Base-by-base conservation (phyloP, 805 yeast genomes). In the Monosporozyma unispora region DNA sequence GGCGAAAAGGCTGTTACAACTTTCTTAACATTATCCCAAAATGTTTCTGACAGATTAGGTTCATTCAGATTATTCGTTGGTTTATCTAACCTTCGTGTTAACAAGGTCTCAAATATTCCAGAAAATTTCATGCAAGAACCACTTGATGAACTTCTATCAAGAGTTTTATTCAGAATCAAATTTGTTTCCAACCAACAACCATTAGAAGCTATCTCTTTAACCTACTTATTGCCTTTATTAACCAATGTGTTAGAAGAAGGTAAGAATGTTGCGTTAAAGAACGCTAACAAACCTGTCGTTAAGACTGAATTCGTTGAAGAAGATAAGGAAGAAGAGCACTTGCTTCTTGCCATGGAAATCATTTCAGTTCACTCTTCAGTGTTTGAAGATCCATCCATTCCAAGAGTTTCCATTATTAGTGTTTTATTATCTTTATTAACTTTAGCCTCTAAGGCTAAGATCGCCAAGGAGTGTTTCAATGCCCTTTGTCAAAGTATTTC, bases 271-370 rank as follows among this genome's bases (percentile, higher is more conserved):
- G 77, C 84, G 1, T 58, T 77, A 48, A 75, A 71, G 53, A 78
- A 77, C 57, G 71, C 81, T 2, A 73, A 71, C 43, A 81, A 79
- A 58, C 74, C 70, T 2, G 64, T 69, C 9, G 70, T 75, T 1
- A 82, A 81, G 28, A 71, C 82, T 2, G 95, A 87, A 57, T 85
- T 82, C 62, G 77, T 77, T 28, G 91, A 87, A 49, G 96, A 87
- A 63, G 87, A 82, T 56, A 81, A 81, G n/a, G 89, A 85, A 61
- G 96, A 90, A 64, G 97, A 89, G 62, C 91, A 87, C 57, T 70
- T 89, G 46, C 66, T 85, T 46, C 70, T 91, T 50, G 84, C 91
- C 0, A 66, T 90, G 57, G 95, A 87, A 59, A 80, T 89, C 39
- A 71, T 91, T 49, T 73, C 81, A 39, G 75, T 76, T 2, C 90